phyloP scores from a whole-genome alignment of 768 basidiomycete genomes.

The Macrolepiota dolichaula region DNA sequence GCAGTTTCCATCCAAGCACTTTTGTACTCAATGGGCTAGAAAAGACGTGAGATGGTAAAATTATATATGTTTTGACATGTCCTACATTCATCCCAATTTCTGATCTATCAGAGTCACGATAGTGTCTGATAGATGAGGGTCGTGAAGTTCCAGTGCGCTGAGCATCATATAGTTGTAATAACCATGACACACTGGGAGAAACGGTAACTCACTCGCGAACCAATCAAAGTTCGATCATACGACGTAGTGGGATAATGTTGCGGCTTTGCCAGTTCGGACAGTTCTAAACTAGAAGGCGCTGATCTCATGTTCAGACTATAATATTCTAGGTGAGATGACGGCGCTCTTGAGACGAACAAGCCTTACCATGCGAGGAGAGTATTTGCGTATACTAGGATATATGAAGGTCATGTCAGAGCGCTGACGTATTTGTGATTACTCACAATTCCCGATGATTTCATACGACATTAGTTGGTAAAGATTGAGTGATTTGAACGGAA shows the following conservation, averaged over 20 bases:
- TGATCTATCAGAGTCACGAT: background rate
- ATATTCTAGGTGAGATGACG: background rate
- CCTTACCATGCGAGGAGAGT: conserved; percentile 1
- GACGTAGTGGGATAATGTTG: background rate
- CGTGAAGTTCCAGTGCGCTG: background rate
- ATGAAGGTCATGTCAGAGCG: background rate
- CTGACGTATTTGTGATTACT: background rate
- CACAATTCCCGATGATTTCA: background rate
- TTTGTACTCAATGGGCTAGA: background rate
- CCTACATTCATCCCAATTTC: background rate
- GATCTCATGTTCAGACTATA: conserved; percentile 2
- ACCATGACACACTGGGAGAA: background rate
- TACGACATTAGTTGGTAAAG: background rate
- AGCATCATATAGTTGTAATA: background rate
- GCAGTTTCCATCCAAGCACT: background rate
- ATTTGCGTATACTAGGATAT: background rate
- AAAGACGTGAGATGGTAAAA: background rate
- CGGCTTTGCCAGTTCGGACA: background rate
- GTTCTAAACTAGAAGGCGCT: background rate
- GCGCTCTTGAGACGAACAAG: background rate
- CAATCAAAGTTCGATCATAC: background rate
- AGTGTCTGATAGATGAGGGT: background rate
- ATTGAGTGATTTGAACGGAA: background rate
- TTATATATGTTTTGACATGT: background rate
- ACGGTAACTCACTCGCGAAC: background rate